These are phyloP conservation scores for Gentiana dahurica DNA, from an alignment of 257 asterid species.

Conservation along the genomic window DNA sequence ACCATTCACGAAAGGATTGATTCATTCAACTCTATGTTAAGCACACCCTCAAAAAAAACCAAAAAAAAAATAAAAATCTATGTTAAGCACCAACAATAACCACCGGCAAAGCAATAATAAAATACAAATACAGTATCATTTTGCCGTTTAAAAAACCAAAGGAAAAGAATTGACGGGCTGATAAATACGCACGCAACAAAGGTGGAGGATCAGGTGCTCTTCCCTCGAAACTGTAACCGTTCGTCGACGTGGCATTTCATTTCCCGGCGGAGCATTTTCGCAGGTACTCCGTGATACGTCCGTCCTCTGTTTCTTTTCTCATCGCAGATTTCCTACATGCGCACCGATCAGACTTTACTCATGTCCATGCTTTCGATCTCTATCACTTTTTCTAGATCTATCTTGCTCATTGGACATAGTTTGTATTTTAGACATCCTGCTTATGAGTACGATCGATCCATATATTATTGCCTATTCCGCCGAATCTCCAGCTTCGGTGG, in stretches of 20 bases:
- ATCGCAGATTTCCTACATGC: neutral
- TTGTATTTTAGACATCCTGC: neutral
- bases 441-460: conserved; percentile 3
- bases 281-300: neutral
- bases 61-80: too few species aligned
- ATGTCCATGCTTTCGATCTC: too few species aligned
- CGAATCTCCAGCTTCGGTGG: too few species aligned
- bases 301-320: neutral
- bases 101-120: too few species aligned
- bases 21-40: too few species aligned
- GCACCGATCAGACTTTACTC: neutral
- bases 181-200: conserved; percentile 5
- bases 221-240: conserved; percentile 11
- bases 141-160: neutral
- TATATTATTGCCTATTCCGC: neutral
- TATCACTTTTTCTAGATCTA: neutral
- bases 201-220: neutral
- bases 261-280: neutral
- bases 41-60: too few species aligned
- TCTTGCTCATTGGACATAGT: too few species aligned
- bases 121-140: too few species aligned
- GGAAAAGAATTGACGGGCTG: neutral
- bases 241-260: conserved; percentile 9
- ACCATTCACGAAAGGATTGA: too few species aligned
- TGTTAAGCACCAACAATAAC: too few species aligned